Evolutionary conservation across 805 yeast species (phyloP).

Genomic region (Wickerhamomyces xylosicus): DNA sequence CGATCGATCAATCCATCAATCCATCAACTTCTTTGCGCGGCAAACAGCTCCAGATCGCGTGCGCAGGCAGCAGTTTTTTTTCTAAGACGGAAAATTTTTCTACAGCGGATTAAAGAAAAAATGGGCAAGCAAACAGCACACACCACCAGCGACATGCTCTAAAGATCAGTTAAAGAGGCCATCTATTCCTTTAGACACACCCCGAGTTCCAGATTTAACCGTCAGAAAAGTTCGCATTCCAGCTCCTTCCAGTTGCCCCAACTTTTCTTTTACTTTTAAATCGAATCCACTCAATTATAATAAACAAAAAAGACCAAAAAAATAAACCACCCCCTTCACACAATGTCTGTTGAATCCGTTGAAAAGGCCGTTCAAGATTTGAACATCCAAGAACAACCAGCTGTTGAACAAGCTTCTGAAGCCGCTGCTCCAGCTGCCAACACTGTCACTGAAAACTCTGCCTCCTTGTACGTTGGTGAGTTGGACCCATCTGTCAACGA

Average conservation of each 20-base stretch:
- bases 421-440: conserved; percentile 14
- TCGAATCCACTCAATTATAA: neutral
- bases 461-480: conserved; percentile 96
- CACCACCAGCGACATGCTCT: neutral
- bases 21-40: too few relatives aligned
- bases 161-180: neutral
- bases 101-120: too few relatives aligned
- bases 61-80: too few relatives aligned
- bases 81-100: too few relatives aligned
- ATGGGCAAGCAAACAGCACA: neutral
- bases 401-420: conserved; percentile 16
- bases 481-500: conserved; percentile 87
- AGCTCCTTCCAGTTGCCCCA: neutral
- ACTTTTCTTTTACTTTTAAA: neutral
- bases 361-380: conserved; percentile 37
- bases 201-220: neutral
- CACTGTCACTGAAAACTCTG: conserved; percentile 44
- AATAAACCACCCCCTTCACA: conserved; percentile 1
- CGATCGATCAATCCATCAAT: too few relatives aligned
- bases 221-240: neutral
- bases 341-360: conserved; percentile 29
- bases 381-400: conserved; percentile 22
- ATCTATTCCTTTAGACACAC: neutral
- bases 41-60: too few relatives aligned
- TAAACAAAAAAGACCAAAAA: conserved; percentile 2